Base-by-base conservation (phyloP, 208 protist genomes). In the Leishmania guyanensis region DNA sequence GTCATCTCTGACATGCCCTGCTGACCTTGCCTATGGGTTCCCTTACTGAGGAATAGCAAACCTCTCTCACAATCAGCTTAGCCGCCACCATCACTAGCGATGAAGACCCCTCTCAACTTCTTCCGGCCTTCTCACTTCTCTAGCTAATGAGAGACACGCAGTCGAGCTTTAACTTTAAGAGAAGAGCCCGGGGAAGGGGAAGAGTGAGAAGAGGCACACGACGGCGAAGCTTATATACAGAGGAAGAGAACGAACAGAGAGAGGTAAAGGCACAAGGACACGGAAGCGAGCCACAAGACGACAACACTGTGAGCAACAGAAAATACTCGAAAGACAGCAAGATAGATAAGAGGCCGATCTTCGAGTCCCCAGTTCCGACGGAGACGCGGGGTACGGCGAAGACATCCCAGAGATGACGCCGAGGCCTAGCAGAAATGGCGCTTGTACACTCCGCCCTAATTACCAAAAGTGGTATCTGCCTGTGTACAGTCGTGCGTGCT, bases 121-220 rank as follows among this genome's bases (percentile, higher is more conserved):
- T n/a, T 0, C 12, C 0, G n/a, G 20, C 17, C 10, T 0, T 65
- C 5, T 33, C n/a, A 16, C 60, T 65, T 65, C n/a, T 65, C 8
- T 14, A 3, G 60, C 3, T 36, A 12, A 20, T 20, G n/a, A 65
- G 60, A 65, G 33, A 16, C 60, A 10, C 60, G 33, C 0, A 6
- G 26, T 39, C n/a, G 60, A 50, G 39, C 36, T 20, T 71, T 50
- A 71, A 5, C 36, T 12, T 20, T 17, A 43, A 29, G 0, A 39
- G 5, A 36, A 39, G 53, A n/a, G 29, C 20, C 60, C 60, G 12
- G 60, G 26, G 16, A 43, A 33, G 69, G 2, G 3, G 17, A 20
- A 80, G 54, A 78, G 20, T 74, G 53, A 78, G 50, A 14, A 29
- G 20, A 65, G 39, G 73, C n/a, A 22, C 22, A 58, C 53, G 36